phyloP scores from a whole-genome alignment of 2,329 filamentous ascomycete genomes.

The Paecilomyces sp. region DNA sequence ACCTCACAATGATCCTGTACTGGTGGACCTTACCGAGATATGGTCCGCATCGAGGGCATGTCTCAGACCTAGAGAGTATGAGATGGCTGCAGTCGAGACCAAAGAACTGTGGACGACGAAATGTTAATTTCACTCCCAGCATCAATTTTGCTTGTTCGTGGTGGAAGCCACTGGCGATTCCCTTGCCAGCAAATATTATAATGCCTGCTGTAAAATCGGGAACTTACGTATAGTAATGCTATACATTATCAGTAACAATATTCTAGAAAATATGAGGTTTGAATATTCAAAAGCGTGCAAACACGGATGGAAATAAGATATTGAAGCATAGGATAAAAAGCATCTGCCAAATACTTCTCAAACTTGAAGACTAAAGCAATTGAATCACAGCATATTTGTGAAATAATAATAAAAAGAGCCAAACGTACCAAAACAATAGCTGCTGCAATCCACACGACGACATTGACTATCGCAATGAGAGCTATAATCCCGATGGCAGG shows the following conservation, averaged over 20 bases:
- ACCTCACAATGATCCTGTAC: neutral
- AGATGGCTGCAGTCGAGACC: conserved; percentile 71
- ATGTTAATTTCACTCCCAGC: conserved; percentile 1
- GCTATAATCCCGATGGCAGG: conserved; percentile 51
- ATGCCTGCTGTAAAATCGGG: neutral
- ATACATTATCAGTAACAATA: conserved; percentile 7
- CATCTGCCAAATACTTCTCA: no score
- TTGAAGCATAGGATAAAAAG: neutral
- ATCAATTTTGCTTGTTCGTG: neutral
- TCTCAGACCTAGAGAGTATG: conserved; percentile 81
- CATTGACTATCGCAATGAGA: conserved; percentile 47
- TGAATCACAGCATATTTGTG: neutral
- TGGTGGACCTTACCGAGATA: conserved; percentile 46
- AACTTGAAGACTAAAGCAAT: no score
- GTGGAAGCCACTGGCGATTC: neutral
- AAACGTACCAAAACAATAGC: conserved; percentile 49
- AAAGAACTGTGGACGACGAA: conserved; percentile 43
- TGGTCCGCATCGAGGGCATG: conserved; percentile 99
- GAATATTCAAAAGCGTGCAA: neutral
- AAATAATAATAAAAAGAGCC: neutral
- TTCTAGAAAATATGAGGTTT: neutral
- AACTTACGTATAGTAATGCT: conserved; percentile 33
- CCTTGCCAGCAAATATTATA: neutral
- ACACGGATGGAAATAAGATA: neutral
- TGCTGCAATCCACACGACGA: conserved; percentile 51